Conservation (phyloP, 768 basidiomycete genomes). For the Boletus subparvulus region DNA sequence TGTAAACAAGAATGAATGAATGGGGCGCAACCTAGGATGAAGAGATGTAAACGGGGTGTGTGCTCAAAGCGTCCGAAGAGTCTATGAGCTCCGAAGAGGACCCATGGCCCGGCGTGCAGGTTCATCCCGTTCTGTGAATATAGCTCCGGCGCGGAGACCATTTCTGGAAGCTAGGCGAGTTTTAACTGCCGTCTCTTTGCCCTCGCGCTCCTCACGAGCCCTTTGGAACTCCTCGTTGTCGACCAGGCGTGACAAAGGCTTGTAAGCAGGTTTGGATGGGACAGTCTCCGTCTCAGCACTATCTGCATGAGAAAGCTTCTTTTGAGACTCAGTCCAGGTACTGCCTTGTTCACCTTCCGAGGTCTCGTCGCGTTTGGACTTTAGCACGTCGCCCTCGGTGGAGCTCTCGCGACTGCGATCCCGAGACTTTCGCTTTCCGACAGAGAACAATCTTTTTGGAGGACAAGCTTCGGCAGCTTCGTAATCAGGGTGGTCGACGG, state of each 20-base stretch:
- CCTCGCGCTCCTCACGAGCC: slow-evolving; percentile 28
- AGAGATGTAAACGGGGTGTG: too few relatives aligned
- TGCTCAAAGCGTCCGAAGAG: background rate
- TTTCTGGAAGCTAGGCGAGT: slow-evolving; percentile 22
- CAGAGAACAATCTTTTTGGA: slow-evolving; percentile 55
- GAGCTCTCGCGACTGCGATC: slow-evolving; percentile 25
- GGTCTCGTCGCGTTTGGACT: background rate
- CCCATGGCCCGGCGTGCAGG: slow-evolving; percentile 33
- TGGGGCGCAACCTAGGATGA: background rate
- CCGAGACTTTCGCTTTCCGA: slow-evolving; percentile 27
- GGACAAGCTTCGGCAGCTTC: slow-evolving; percentile 54
- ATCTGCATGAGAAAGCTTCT: background rate
- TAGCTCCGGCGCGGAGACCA: slow-evolving; percentile 32
- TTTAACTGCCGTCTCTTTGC: slow-evolving; percentile 24
- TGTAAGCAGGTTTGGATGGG: slow-evolving; percentile 2
- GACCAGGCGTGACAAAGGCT: background rate
- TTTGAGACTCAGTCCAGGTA: background rate
- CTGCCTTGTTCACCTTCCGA: slow-evolving; percentile 20
- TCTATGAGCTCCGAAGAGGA: slow-evolving; percentile 23
- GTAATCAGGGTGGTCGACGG: slow-evolving; percentile 63
- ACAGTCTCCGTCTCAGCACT: slow-evolving; percentile 3
- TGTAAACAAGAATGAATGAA: slow-evolving; percentile 13
- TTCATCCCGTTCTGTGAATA: slow-evolving; percentile 28
- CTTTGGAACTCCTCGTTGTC: slow-evolving; percentile 7
- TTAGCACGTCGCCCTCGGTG: slow-evolving; percentile 6